Base-by-base conservation (phyloP, 2,329 filamentous ascomycete genomes). In the Calycina marina region DNA sequence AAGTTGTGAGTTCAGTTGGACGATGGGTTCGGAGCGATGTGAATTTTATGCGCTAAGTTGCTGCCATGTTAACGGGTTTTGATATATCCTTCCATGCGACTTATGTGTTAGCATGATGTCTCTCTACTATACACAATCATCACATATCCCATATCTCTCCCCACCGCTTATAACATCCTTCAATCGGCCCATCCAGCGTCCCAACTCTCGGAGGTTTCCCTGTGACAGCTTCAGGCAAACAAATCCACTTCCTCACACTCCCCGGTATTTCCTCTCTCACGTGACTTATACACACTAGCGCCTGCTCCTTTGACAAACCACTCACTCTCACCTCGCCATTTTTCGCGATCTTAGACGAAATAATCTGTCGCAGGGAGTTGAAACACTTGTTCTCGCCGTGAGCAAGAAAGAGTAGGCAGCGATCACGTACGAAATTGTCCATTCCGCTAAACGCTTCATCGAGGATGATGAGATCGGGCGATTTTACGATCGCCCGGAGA, bases 221-320 rank as follows among this genome's bases (percentile, higher is more conserved):
- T 2, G 71, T 71, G 32, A 77, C 79, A 3, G 77, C 66, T 55
- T 86, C 79, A 1, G 88, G 85, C 17, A 94, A 60, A 52, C 82
- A 86, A 31, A 96, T 63, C 78, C 81, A 96, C 51, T 92, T 74
- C 28, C 83, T 61, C 14, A 94, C 69, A 43, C 76, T 77, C 30
- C 77, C 75, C 0, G 90, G 90, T 6, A 96, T 80, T 55, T 98
- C 90, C 47, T 93, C 85, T 40, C 75, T 76, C 39, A 88, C 67
- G 57, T 98, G 90, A 39, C 84, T 90, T 38, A 96, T 88, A 41
- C 86, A 84, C n/a, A 96, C 68, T 33, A 98, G 58, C 1, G 85
- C 85, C 56, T 96, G 88, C 14, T 71, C 55, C 1, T 72, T 61
- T 2, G 65, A 64, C 35, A 94, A 56, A 0, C 84, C 84, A 1